Percentiles rank a stretch among this genome's conserved stretches.
These are phyloP conservation scores for Pythium pectinolyticum DNA, from an alignment of 352 stramenopile species.

Conservation along the genomic window DNA sequence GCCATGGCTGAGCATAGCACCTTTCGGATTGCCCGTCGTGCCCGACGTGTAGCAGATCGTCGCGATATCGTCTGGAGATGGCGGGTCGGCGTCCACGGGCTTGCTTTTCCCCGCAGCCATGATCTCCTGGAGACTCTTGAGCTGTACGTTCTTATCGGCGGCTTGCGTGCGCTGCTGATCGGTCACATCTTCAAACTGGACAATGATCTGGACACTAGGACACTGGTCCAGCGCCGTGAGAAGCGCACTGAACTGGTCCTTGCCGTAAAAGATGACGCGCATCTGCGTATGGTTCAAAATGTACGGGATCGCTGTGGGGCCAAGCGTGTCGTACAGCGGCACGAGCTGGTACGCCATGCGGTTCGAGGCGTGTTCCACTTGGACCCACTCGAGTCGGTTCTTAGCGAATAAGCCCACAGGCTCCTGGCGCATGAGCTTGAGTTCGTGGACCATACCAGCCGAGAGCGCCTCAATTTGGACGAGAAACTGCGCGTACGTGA, in stretches of 20 bases:
- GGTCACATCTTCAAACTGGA: conserved; percentile 42
- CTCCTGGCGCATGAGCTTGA: conserved; percentile 36
- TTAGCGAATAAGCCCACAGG: conserved; percentile 47
- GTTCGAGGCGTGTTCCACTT: conserved; percentile 42
- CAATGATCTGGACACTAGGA: conserved; percentile 36
- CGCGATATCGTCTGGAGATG: conserved; percentile 67
- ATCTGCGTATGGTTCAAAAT: conserved; percentile 62
- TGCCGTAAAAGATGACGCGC: conserved; percentile 43
- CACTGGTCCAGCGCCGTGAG: conserved; percentile 35
- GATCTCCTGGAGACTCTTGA: conserved; percentile 36
- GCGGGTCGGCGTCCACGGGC: conserved; percentile 33
- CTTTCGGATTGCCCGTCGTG: conserved; percentile 93
- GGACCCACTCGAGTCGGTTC: conserved; percentile 52
- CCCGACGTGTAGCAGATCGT: conserved; percentile 93
- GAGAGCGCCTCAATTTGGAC: conserved; percentile 25
- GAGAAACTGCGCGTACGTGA: conserved; percentile 41
- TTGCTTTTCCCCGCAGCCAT: conserved; percentile 29
- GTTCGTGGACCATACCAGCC: conserved; percentile 17
- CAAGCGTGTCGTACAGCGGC: conserved; percentile 62
- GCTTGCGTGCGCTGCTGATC: conserved; percentile 31
- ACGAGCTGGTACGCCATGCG: conserved; percentile 50
- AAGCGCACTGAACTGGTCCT: conserved; percentile 42
- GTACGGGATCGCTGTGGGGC: conserved; percentile 44
- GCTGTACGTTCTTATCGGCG: conserved; percentile 24
- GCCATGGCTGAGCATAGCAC: conserved; percentile 90